phyloP scores from a whole-genome alignment of 208 protist species.

The Leishmania braziliensis region DNA sequence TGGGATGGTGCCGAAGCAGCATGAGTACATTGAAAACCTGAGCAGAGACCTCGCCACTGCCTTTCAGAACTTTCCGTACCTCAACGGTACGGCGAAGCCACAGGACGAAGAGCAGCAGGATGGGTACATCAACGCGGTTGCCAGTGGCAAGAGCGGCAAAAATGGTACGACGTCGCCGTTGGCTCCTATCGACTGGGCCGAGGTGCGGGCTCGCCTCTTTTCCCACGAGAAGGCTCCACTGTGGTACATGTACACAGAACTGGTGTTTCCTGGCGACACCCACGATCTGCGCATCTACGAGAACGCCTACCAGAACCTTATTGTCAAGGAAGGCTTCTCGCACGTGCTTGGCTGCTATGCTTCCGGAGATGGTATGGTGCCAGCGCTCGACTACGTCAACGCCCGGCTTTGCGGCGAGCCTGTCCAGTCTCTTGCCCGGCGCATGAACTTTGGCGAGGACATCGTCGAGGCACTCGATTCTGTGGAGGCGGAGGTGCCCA shows the following conservation, averaged over 20 bases:
- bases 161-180: neutral
- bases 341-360: conserved; percentile 70
- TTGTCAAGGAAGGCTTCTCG: conserved; percentile 50
- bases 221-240: conserved; percentile 17
- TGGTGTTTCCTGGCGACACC: conserved; percentile 12
- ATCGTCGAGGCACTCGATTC: conserved; percentile 9
- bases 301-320: conserved; percentile 49
- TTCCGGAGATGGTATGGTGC: conserved; percentile 54
- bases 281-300: conserved; percentile 30
- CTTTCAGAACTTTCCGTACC: conserved; percentile 34
- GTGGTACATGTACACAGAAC: conserved; percentile 19
- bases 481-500: conserved; percentile 6
- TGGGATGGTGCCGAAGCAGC: conserved; percentile 46
- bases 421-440: conserved; percentile 28
- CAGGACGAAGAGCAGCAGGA: conserved; percentile 7
- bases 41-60: conserved; percentile 16
- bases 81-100: conserved; percentile 23
- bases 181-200: conserved; percentile 23
- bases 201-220: conserved; percentile 23
- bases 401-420: conserved; percentile 37
- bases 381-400: conserved; percentile 72
- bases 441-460: conserved; percentile 13
- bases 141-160: neutral
- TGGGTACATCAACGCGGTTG: neutral
- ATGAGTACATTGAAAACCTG: conserved; percentile 33